Conservation (phyloP, 106 monocot genomes). For the Dioscorea dumetorum region DNA sequence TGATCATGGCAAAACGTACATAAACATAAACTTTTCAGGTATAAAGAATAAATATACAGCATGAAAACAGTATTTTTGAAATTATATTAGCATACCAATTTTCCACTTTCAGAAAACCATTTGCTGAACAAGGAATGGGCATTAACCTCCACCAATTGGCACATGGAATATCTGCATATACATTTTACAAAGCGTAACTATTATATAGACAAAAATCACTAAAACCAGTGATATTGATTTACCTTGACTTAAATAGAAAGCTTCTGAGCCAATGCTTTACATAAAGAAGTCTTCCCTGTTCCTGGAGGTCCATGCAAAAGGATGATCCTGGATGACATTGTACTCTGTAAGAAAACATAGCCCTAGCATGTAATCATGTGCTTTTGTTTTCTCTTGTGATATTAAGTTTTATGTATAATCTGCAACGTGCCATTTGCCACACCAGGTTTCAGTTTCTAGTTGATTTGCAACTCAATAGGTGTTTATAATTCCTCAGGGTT, state of each 20-base stretch:
- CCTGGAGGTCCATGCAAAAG: constrained; percentile 99
- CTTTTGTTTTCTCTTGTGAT: no score
- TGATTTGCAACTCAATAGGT: no score
- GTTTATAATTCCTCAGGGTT: no score
- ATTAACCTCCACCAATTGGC: constrained; percentile 97
- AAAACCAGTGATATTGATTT: not conserved
- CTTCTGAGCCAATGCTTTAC: constrained; percentile 99
- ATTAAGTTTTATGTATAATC: no score
- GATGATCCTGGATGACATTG: constrained; percentile 53
- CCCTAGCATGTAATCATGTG: no score
- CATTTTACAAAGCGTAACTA: not conserved
- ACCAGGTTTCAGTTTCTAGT: no score
- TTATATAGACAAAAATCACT: no score
- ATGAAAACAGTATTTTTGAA: not conserved
- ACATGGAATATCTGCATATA: constrained; percentile 56
- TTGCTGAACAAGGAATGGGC: constrained; percentile 99
- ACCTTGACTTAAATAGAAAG: constrained; percentile 97
- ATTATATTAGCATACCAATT: constrained; percentile 59
- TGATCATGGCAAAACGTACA: no score
- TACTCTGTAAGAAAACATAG: no score
- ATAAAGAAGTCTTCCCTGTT: constrained; percentile 96
- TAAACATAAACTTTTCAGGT: no score
- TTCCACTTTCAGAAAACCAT: constrained; percentile 99
- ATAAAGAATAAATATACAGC: no score
- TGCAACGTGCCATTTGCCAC: no score